Evolutionary conservation across 352 stramenopile species (phyloP).

Genomic region (Thalassiosira exigua): DNA sequence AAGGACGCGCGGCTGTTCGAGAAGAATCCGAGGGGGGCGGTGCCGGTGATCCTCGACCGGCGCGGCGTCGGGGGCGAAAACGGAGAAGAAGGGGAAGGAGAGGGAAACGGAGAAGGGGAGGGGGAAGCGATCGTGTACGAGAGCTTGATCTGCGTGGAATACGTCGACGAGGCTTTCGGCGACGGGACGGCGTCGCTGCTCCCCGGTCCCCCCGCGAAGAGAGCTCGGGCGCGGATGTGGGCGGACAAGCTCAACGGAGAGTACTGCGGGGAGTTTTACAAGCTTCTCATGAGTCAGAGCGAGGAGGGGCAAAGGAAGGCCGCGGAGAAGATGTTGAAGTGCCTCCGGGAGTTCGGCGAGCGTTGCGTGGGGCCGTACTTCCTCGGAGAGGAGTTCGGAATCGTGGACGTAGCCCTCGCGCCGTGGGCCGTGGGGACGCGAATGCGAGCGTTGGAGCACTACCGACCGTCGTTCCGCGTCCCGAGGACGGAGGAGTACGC

Average conservation of each 20-base stretch:
- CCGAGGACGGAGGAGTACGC: slow-evolving; percentile 12
- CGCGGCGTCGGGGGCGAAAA: not conserved
- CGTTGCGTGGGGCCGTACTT: slow-evolving; percentile 22
- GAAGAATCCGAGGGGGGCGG: slow-evolving; percentile 10
- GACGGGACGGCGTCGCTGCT: not conserved
- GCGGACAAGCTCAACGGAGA: slow-evolving; percentile 7
- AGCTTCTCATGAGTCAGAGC: slow-evolving; percentile 8
- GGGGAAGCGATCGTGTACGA: not conserved
- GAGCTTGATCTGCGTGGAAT: slow-evolving; percentile 25
- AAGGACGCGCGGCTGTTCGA: slow-evolving; percentile 1
- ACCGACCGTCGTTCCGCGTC: slow-evolving; percentile 17
- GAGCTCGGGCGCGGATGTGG: slow-evolving; percentile 13
- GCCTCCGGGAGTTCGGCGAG: slow-evolving; percentile 5
- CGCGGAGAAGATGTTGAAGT: slow-evolving; percentile 4
- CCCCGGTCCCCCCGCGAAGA: not conserved
- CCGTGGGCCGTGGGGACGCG: slow-evolving; percentile 10
- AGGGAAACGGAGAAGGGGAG: not conserved
- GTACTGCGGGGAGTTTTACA: slow-evolving; percentile 14
- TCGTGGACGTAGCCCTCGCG: slow-evolving; percentile 24
- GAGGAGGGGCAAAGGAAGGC: not conserved
- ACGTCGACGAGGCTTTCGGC: slow-evolving; percentile 12
- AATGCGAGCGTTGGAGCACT: slow-evolving; percentile 24
- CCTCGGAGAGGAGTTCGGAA: slow-evolving; percentile 12
- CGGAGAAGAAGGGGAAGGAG: not conserved
- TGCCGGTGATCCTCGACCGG: slow-evolving; percentile 15